A percentile compares a stretch with the other conserved stretches of the same genome.
Conservation (phyloP, 768 basidiomycete genomes). For the Megacollybia marginata region DNA sequence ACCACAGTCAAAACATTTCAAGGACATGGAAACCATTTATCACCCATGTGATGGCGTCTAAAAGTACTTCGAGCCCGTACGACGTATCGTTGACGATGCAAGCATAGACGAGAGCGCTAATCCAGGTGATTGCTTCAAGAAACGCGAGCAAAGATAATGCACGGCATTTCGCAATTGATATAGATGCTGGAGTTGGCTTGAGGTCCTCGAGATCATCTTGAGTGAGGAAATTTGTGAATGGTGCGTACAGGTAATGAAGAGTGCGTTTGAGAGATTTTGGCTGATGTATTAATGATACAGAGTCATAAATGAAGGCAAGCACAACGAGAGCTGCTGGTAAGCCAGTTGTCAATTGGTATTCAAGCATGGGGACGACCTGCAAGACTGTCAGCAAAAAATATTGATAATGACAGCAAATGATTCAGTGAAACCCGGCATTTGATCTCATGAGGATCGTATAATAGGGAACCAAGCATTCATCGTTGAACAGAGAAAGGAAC, state of each 20-base stretch:
- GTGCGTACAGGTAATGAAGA: slow-evolving; percentile 22
- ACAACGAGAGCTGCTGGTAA: slow-evolving; percentile 16
- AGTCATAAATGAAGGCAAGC: slow-evolving; percentile 22
- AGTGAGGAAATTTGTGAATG: slow-evolving; percentile 46
- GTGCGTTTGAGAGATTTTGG: slow-evolving; percentile 18
- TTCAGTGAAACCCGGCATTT: slow-evolving; percentile 39
- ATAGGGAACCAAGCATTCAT: slow-evolving; percentile 58
- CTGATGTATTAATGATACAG: slow-evolving; percentile 13
- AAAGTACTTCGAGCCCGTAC: background rate
- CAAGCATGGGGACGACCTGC: too few species aligned
- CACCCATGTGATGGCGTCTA: background rate
- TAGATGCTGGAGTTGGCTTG: slow-evolving; percentile 11
- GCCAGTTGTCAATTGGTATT: background rate
- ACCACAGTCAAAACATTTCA: too few species aligned
- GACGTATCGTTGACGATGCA: slow-evolving; percentile 16
- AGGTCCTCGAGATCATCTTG: slow-evolving; percentile 36
- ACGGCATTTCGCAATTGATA: too few species aligned
- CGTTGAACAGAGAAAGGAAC: slow-evolving; percentile 14
- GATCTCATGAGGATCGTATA: slow-evolving; percentile 46
- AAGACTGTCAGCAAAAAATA: too few species aligned
- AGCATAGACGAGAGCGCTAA: slow-evolving; percentile 32
- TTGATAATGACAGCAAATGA: background rate
- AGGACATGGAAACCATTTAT: background rate
- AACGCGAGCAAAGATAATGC: slow-evolving; percentile 28
- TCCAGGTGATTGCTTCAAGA: slow-evolving; percentile 33